phyloP scores from a whole-genome alignment of 495 filamentous ascomycete species.

The Penicillium tannophilum region DNA sequence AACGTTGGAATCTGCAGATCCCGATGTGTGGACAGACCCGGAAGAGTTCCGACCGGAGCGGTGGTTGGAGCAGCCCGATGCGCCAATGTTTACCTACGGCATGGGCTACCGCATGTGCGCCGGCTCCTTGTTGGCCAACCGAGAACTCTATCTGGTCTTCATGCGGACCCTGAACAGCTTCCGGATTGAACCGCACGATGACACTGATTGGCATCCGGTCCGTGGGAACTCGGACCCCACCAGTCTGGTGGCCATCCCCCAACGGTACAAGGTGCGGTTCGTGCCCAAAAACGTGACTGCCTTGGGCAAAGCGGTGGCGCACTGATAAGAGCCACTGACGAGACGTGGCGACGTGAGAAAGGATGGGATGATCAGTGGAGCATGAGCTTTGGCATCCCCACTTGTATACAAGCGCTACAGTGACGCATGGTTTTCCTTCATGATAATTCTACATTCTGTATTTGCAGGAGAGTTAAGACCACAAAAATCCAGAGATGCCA shows the following conservation, averaged over 20 bases:
- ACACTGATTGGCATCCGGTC: slow-evolving; percentile 57
- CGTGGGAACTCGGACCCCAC: slow-evolving; percentile 57
- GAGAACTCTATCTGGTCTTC: slow-evolving; percentile 67
- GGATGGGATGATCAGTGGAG: background rate
- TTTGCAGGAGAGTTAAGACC: background rate
- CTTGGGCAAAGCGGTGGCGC: slow-evolving; percentile 36
- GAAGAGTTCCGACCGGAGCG: slow-evolving; percentile 61
- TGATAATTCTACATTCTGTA: slow-evolving; percentile 20
- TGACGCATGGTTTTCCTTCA: background rate
- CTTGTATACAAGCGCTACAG: background rate
- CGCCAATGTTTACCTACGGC: slow-evolving; percentile 63
- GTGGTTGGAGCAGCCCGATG: slow-evolving; percentile 63
- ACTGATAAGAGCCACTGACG: slow-evolving; percentile 1
- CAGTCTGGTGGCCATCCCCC: slow-evolving; percentile 59
- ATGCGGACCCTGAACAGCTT: slow-evolving; percentile 63
- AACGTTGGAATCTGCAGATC: slow-evolving; percentile 38
- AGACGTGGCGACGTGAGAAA: background rate
- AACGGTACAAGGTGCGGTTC: slow-evolving; percentile 57
- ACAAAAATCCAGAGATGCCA: background rate
- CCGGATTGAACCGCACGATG: slow-evolving; percentile 50
- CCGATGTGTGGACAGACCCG: slow-evolving; percentile 59
- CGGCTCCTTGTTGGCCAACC: slow-evolving; percentile 62
- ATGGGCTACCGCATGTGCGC: slow-evolving; percentile 69
- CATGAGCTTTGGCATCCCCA: background rate
- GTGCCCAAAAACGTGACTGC: slow-evolving; percentile 50